Conservation (phyloP, 805 yeast species). For the Wickerhamiella cacticola region DNA sequence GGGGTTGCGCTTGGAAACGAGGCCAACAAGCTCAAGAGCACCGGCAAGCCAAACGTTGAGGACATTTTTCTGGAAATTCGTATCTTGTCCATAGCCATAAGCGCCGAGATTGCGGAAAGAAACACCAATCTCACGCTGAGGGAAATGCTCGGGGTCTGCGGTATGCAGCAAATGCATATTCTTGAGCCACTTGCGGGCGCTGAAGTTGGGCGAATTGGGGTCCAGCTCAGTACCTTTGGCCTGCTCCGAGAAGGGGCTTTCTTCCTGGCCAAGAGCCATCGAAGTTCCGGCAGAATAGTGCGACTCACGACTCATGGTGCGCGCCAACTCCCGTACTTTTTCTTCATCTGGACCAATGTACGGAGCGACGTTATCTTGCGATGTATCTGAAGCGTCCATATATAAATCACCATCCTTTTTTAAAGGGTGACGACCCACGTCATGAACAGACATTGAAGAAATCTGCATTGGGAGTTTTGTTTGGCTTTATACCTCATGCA, state of each 20-base stretch:
- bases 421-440: not conserved
- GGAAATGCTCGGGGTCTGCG: slow-evolving; percentile 49
- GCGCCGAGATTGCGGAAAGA: slow-evolving; percentile 49
- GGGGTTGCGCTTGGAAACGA: slow-evolving; percentile 8
- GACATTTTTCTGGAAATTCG: slow-evolving; percentile 56
- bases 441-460: not conserved
- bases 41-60: slow-evolving; percentile 31
- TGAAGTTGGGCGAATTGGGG: slow-evolving; percentile 46
- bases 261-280: not conserved
- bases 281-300: not conserved
- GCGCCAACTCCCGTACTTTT: slow-evolving; percentile 9
- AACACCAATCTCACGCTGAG: slow-evolving; percentile 47
- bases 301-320: slow-evolving; percentile 6
- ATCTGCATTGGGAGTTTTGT: not conserved
- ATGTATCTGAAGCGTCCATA: not conserved
- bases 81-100: slow-evolving; percentile 45
- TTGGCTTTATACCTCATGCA: not conserved
- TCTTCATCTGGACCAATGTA: slow-evolving; percentile 12
- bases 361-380: not conserved
- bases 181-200: slow-evolving; percentile 51
- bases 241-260: slow-evolving; percentile 22
- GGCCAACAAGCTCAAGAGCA: slow-evolving; percentile 21
- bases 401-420: slow-evolving; percentile 1
- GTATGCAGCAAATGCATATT: slow-evolving; percentile 42
- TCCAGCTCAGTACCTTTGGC: slow-evolving; percentile 38